Percentiles rank a stretch among this genome's conserved stretches.
phyloP scores from a whole-genome alignment of 192 early-diverging fungal genomes.

The Entomortierella lignicola region DNA sequence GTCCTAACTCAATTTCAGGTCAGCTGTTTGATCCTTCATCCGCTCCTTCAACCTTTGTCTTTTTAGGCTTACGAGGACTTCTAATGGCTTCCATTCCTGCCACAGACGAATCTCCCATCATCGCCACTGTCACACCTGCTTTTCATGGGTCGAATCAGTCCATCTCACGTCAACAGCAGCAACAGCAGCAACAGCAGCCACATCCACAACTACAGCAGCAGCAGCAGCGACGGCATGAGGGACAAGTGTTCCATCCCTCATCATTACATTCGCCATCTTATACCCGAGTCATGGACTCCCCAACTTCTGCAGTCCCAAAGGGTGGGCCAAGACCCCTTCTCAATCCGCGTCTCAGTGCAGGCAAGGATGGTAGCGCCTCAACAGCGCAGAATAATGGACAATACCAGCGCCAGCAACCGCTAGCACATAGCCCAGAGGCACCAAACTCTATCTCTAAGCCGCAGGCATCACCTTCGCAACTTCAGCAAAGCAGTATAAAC shows the following conservation, averaged over 20 bases:
- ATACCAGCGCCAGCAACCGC: constrained; percentile 13
- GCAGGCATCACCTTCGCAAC: constrained; percentile 6
- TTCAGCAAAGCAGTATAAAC: constrained; percentile 6
- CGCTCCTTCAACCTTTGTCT: not conserved
- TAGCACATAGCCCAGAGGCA: constrained; percentile 6
- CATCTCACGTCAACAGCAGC: constrained; percentile 7
- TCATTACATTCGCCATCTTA: constrained; percentile 5
- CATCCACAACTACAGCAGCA: not conserved
- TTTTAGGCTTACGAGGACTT: not conserved
- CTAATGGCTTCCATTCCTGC: not conserved
- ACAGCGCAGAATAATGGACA: not conserved
- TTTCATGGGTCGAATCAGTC: constrained; percentile 10
- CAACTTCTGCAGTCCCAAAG: constrained; percentile 14
- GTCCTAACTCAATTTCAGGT: not conserved
- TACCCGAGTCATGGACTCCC: constrained; percentile 29
- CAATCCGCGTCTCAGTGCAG: not conserved
- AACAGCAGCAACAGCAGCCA: constrained; percentile 8
- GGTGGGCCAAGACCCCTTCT: not conserved
- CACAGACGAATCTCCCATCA: constrained; percentile 4
- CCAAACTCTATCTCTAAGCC: constrained; percentile 7
- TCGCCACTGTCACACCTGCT: constrained; percentile 14
- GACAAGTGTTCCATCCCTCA: not conserved
- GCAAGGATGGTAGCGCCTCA: not conserved
- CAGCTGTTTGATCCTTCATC: too few relatives aligned
- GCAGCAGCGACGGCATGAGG: constrained; percentile 2